Evolutionary conservation across 805 yeast species (phyloP), one percentile per base, ranked within the genome.

Genomic region (Komagataella populi): DNA sequence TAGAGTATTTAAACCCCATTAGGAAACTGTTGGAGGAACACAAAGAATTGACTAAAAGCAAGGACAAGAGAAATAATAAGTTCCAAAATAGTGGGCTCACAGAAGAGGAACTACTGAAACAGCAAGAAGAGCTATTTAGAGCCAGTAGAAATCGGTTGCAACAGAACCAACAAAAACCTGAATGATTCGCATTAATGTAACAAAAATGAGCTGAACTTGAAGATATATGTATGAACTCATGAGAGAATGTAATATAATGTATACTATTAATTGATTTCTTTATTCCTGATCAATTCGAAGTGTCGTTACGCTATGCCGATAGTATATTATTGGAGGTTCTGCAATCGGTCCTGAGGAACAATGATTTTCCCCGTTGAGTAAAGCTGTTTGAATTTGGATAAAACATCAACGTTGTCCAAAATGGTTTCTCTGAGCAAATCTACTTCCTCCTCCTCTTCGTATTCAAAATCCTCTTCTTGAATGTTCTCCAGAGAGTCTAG

Each of bases 81-180:
- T 85, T 93, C 60, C 96, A 89, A 66, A 87, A 87, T 59, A 83
- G 95, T 3, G 98, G 98, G 0, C 73, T 89, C 56, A 72, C 90
- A 1, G 98, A 91, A 63, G 99, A 90, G 64, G 99, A 93, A 64
- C 71, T 93, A 52, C 74, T 93, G 60, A 79, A 80, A 58, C 95
- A 91, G 64, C 99, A 93, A 64, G 97, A 93, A 61, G 95, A 87
- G 64, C 71, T 93, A 53, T 93, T 93, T 68, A 84, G 87, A 48
- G 67, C 68, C 20, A 64, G 69, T 53, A 56, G 71, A 50, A 65
- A 64, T 50, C 56, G 62, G 36, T 58, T 68, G 39, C 68, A 67
- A 20, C 65, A 63, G 51, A 48, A 48, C 18, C 52, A 50, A 23
- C 43, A 24, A 10, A 30, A 48, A 20, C 16, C 44, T 14, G 49